phyloP scores from a whole-genome alignment of 306 rosid genomes.

The Trifolium pratense region DNA sequence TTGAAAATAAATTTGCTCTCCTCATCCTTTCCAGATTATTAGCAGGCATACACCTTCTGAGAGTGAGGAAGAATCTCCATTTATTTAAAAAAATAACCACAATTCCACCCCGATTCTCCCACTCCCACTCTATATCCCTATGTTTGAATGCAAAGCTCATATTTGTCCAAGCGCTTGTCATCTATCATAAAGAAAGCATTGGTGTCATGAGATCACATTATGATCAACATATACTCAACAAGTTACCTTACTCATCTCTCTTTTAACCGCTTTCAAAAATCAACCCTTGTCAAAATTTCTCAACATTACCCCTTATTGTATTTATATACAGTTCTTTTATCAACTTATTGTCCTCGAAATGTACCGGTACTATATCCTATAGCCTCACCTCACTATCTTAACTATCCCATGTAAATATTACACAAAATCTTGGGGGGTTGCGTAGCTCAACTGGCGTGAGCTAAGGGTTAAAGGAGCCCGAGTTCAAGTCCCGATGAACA shows the following conservation, averaged over 20 bases:
- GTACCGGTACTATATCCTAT: constrained; percentile 42
- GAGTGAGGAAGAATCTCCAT: constrained; percentile 98
- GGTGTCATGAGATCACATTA: constrained; percentile 87
- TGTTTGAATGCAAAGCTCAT: constrained; percentile 99
- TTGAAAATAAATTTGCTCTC: constrained; percentile 87
- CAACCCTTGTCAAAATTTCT: constrained; percentile 52
- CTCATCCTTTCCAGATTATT: constrained; percentile 92
- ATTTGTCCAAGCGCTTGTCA: constrained; percentile 98
- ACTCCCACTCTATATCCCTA: constrained; percentile 99
- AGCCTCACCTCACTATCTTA: constrained; percentile 48
- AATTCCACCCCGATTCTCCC: constrained; percentile 99
- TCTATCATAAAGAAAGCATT: constrained; percentile 99
- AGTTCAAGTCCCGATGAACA: no score
- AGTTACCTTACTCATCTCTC: constrained; percentile 85
- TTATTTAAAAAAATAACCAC: constrained; percentile 79
- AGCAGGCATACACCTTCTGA: constrained; percentile 97
- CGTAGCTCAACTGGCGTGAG: no score
- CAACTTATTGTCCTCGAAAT: constrained; percentile 40
- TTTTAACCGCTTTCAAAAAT: constrained; percentile 59
- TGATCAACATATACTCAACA: constrained; percentile 74
- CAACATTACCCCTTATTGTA: constrained; percentile 35
- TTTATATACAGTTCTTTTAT: constrained; percentile 43
- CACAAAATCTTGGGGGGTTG: not conserved
- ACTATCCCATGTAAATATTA: not conserved
- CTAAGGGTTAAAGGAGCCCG: no score